Conservation (phyloP, 2,329 filamentous ascomycete species). For the Cordyceps fumosorosea region DNA sequence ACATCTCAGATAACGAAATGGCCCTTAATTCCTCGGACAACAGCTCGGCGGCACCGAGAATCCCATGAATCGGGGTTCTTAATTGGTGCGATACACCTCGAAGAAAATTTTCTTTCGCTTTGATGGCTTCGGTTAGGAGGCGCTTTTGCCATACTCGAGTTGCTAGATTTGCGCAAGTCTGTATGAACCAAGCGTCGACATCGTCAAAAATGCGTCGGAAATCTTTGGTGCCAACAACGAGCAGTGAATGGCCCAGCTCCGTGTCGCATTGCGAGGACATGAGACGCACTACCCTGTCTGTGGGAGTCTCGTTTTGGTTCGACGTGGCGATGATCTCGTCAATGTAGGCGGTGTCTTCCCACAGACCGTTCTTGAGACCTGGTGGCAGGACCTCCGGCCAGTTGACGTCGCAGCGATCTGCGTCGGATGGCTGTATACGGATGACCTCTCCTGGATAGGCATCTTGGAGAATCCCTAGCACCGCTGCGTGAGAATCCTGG, state of each 20-base stretch:
- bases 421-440: constrained; percentile 21
- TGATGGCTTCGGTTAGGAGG: constrained; percentile 32
- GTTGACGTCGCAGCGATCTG: constrained; percentile 21
- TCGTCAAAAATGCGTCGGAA: constrained; percentile 40
- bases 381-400: constrained; percentile 22
- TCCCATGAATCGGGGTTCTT: constrained; percentile 41
- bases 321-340: constrained; percentile 30
- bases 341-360: constrained; percentile 36
- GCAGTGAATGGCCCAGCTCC: constrained; percentile 23
- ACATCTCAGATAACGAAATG: constrained; percentile 11
- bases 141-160: constrained; percentile 32
- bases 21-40: constrained; percentile 34
- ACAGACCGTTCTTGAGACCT: constrained; percentile 32
- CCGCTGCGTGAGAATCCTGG: constrained; percentile 2
- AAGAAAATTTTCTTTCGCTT: constrained; percentile 38
- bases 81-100: constrained; percentile 40
- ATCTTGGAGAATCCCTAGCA: constrained; percentile 24
- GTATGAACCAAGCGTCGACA: constrained; percentile 38
- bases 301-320: constrained; percentile 27
- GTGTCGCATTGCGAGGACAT: constrained; percentile 31
- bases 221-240: constrained; percentile 34
- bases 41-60: constrained; percentile 32
- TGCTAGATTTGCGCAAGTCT: constrained; percentile 32
- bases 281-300: constrained; percentile 28
- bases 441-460: constrained; percentile 29